These are phyloP conservation scores for Mytilinidion resinicola DNA, from an alignment of 495 filamentous ascomycete genomes.

Conservation along the genomic window DNA sequence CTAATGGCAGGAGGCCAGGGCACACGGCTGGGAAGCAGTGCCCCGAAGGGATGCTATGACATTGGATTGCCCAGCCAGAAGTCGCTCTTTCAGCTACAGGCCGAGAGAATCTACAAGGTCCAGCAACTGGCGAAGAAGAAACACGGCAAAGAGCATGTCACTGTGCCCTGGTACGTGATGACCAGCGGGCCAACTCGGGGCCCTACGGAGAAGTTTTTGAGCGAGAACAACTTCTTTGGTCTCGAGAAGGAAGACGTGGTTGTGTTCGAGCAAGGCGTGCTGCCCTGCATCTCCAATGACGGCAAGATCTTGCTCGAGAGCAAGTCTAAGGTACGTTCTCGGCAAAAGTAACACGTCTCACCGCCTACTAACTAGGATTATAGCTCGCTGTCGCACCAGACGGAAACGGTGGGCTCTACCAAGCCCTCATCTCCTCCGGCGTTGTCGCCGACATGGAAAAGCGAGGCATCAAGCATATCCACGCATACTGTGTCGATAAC, in stretches of 20 bases:
- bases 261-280: constrained; percentile 94
- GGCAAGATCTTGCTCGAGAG: constrained; percentile 92
- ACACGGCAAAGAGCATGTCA: constrained; percentile 54
- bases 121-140: constrained; percentile 73
- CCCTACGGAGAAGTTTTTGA: constrained; percentile 89
- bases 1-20: constrained; percentile 97
- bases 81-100: constrained; percentile 94
- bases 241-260: constrained; percentile 75
- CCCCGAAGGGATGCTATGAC: constrained; percentile 93
- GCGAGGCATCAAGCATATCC: constrained; percentile 90
- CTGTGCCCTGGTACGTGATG: constrained; percentile 99
- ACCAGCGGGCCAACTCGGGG: constrained; percentile 92
- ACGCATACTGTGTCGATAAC: constrained; percentile 98
- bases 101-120: constrained; percentile 83
- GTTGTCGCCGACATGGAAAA: constrained; percentile 83
- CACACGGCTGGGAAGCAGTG: constrained; percentile 87
- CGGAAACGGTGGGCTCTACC: constrained; percentile 96
- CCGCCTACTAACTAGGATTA: neutral
- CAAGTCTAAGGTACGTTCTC: constrained; percentile 64
- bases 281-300: constrained; percentile 95
- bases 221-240: constrained; percentile 84
- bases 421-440: constrained; percentile 73
- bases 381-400: constrained; percentile 93
- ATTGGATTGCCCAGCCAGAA: constrained; percentile 90
- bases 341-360: neutral